Percentiles rank a stretch among this genome's conserved stretches.
Evolutionary conservation across 192 early-diverging fungal genomes (phyloP).

Genomic region (Rhizophagus clarus): DNA sequence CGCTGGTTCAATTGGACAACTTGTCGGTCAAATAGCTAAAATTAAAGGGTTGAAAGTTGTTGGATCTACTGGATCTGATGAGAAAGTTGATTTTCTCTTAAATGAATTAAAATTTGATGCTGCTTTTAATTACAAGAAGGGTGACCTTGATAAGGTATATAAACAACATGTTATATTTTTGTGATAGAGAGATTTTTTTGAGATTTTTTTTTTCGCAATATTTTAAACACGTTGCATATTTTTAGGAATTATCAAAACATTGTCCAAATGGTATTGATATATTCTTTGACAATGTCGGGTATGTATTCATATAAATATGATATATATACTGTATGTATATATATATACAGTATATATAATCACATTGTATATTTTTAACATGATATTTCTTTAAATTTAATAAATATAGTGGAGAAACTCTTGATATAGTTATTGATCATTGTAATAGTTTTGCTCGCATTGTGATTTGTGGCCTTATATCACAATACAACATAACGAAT

Average conservation of each 20-base stretch:
- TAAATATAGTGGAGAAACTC: too few relatives aligned
- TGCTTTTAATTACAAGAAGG: constrained; percentile 93
- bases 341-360: too few relatives aligned
- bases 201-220: too few relatives aligned
- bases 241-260: constrained; percentile 46
- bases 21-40: constrained; percentile 81
- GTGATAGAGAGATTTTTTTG: too few relatives aligned
- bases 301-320: constrained; percentile 5
- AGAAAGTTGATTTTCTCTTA: constrained; percentile 75
- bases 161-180: background rate
- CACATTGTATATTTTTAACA: too few relatives aligned
- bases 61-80: constrained; percentile 81
- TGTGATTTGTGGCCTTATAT: too few relatives aligned
- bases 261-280: constrained; percentile 86
- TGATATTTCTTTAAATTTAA: too few relatives aligned
- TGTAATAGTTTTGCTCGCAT: too few relatives aligned
- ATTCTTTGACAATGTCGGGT: constrained; percentile 83
- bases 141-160: constrained; percentile 40
- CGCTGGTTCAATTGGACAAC: constrained; percentile 73
- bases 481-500: too few relatives aligned
- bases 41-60: constrained; percentile 77
- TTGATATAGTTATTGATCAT: too few relatives aligned
- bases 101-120: constrained; percentile 74
- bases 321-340: too few relatives aligned
- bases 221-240: background rate